Base-by-base conservation (phyloP, 768 basidiomycete genomes). In the Sutorius australiensis region DNA sequence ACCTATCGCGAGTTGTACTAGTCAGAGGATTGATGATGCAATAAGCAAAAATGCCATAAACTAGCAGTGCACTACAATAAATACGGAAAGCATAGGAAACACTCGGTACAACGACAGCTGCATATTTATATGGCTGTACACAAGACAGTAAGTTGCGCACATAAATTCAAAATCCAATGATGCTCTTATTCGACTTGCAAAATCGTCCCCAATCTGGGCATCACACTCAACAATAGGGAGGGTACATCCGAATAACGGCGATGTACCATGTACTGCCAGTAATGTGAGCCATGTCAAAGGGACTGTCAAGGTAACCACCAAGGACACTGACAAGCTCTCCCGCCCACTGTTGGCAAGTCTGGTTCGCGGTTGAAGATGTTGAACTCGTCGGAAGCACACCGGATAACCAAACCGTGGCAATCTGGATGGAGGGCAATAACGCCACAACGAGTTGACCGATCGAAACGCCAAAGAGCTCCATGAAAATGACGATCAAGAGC, bases 271-370 rank as follows among this genome's bases (percentile, higher is more conserved):
- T 79, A 90, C 61, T 82, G 80, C 61, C 92, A 94, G 67, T 91
- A 94, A 14, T 78, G 76, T 68, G 64, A 2, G 65, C 49, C 0
- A 82, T 85, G 11, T 79, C 88, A 50, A 76, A 72, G 0, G 78
- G 75, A 59, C 93, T 84, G 51, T 83, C 76, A 14, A 95, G 70
- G 67, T 93, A 93, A 0, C 92, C 92, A 0, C 88, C 87, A 45
- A 79, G 76, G 0, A 62, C 66, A 1, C 55, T 55, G 12, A 86
- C 80, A 67, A 91, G 95, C 10, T 80, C 72, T n/a, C 73, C 64
- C 0, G 86, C 86, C 87, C 89, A 95, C 1, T 75, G 58, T 10
- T 58, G 58, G 62, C 93, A 95, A 0, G 85, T 89, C 65, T 92
- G 82, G 3, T 84, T 86, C 2, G 74, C 55, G 88, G 50, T 79